Conservation (phyloP, 148 eudicot species). For the Persicaria tinctoria region DNA sequence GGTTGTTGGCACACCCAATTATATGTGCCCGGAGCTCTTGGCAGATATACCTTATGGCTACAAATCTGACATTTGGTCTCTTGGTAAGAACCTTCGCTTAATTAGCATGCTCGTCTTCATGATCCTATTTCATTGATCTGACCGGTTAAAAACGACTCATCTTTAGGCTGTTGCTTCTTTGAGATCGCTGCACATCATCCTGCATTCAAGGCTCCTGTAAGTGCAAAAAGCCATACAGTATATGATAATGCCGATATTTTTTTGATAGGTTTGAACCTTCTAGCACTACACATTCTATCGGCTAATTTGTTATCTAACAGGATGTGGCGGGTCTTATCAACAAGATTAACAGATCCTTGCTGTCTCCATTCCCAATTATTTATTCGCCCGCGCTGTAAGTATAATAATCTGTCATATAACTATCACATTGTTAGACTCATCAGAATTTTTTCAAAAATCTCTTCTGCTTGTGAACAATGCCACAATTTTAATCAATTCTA, state of each 20-base stretch:
- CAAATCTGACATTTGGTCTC: slow-evolving; percentile 95
- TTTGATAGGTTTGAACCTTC: slow-evolving; percentile 5
- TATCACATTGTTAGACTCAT: neutral
- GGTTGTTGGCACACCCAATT: slow-evolving; percentile 81
- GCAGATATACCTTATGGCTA: slow-evolving; percentile 79
- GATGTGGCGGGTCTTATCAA: slow-evolving; percentile 80
- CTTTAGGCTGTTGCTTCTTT: slow-evolving; percentile 85
- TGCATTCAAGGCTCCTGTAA: slow-evolving; percentile 82
- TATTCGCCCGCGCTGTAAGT: slow-evolving; percentile 87
- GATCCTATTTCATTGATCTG: slow-evolving; percentile 3
- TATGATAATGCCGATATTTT: neutral
- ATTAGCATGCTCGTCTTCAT: neutral
- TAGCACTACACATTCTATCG: neutral
- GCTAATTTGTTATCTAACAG: slow-evolving; percentile 28
- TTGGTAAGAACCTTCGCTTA: slow-evolving; percentile 41
- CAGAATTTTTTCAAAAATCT: neutral
- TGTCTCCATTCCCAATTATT: slow-evolving; percentile 74
- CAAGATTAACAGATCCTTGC: slow-evolving; percentile 69
- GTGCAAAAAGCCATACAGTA: slow-evolving; percentile 16
- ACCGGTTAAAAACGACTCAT: neutral
- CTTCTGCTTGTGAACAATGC: too few species aligned
- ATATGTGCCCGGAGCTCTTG: slow-evolving; percentile 92
- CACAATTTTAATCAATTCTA: too few species aligned
- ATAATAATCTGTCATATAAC: neutral
- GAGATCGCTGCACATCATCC: slow-evolving; percentile 97